phyloP scores from a whole-genome alignment of 352 stramenopile species.

The Peronospora belbahrii region DNA sequence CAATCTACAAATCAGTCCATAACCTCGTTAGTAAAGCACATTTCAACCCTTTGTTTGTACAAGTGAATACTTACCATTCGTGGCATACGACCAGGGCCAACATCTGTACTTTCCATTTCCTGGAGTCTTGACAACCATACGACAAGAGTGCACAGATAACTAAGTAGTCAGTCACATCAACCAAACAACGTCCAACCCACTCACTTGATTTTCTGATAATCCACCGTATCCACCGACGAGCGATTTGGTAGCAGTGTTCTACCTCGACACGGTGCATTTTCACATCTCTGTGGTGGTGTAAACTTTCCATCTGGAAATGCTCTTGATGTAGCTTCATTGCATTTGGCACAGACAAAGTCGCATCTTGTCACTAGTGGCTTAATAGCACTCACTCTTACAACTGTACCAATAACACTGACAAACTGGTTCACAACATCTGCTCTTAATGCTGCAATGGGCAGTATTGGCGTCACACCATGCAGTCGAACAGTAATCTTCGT shows the following conservation, averaged over 20 bases:
- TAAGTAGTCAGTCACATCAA: constrained; percentile 2
- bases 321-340: constrained; percentile 54
- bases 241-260: constrained; percentile 72
- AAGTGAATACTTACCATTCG: constrained; percentile 43
- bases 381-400: constrained; percentile 79
- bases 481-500: constrained; percentile 57
- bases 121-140: constrained; percentile 39
- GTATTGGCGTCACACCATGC: constrained; percentile 53
- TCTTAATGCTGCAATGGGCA: constrained; percentile 66
- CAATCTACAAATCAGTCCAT: constrained; percentile 38
- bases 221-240: constrained; percentile 80
- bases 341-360: constrained; percentile 83
- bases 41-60: background rate
- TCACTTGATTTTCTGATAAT: constrained; percentile 88
- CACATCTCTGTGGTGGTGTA: constrained; percentile 51
- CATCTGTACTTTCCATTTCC: constrained; percentile 88
- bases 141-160: constrained; percentile 37
- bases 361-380: constrained; percentile 80
- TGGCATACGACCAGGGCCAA: constrained; percentile 81
- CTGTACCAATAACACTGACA: constrained; percentile 59
- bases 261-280: constrained; percentile 50
- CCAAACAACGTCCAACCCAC: constrained; percentile 15
- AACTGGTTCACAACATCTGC: constrained; percentile 73
- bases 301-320: constrained; percentile 82
- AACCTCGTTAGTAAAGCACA: background rate